A percentile compares a stretch with the other conserved stretches of the same genome.
Conservation (phyloP, 2,329 filamentous ascomycete species). For the Colletotrichum scovillei region DNA sequence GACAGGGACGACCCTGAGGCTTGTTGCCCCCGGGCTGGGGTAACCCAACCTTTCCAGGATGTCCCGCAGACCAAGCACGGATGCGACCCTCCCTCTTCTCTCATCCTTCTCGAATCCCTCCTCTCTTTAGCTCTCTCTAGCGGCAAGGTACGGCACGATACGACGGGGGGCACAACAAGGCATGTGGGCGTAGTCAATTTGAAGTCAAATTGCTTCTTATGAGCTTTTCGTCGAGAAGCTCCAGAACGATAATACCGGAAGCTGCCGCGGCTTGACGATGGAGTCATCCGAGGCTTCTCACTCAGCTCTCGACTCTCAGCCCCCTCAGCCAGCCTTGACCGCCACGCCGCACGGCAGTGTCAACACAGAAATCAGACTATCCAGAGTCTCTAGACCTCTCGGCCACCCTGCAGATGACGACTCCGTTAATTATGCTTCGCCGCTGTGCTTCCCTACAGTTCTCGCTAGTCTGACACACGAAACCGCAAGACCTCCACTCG, state of each 20-base stretch:
- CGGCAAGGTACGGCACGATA: constrained; percentile 18
- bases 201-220: constrained; percentile 29
- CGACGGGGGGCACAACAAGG: constrained; percentile 7
- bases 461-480: constrained; percentile 38
- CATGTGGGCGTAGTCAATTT: constrained; percentile 29
- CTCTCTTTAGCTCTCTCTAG: constrained; percentile 1
- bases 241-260: constrained; percentile 7
- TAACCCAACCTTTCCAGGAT: constrained; percentile 26
- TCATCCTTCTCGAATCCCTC: constrained; percentile 35
- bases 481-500: constrained; percentile 36
- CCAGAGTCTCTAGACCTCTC: constrained; percentile 19
- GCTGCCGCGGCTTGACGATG: constrained; percentile 41
- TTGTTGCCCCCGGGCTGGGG: constrained; percentile 21
- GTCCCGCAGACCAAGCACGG: constrained; percentile 33
- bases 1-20: constrained; percentile 29
- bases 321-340: constrained; percentile 36
- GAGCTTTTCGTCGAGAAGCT: constrained; percentile 13
- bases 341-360: constrained; percentile 36
- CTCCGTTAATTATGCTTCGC: constrained; percentile 36
- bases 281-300: constrained; percentile 62
- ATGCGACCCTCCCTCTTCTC: constrained; percentile 34
- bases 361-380: constrained; percentile 24
- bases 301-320: not conserved
- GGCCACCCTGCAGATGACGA: constrained; percentile 32
- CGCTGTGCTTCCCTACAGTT: constrained; percentile 33